Conservation (phyloP, 441 rosid genomes). For the Euphorbia celastroides region DNA sequence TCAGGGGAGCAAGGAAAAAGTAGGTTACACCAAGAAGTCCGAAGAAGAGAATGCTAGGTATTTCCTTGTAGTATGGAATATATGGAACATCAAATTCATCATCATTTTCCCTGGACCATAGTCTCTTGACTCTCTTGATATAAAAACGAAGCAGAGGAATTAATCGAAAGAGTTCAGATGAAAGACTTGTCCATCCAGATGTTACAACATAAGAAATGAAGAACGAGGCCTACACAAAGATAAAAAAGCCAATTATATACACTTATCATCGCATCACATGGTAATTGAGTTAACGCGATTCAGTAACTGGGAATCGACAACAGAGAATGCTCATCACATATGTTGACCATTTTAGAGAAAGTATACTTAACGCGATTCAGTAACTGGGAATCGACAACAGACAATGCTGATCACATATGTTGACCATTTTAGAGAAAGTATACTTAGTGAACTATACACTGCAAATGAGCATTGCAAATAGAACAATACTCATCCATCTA, state of each 20-base stretch:
- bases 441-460: too few species aligned
- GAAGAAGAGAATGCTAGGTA: slow-evolving; percentile 67
- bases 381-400: background rate
- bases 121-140: slow-evolving; percentile 30
- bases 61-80: slow-evolving; percentile 60
- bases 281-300: too few species aligned
- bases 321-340: background rate
- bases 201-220: slow-evolving; percentile 93
- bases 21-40: slow-evolving; percentile 84
- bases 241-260: slow-evolving; percentile 17
- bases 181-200: slow-evolving; percentile 88
- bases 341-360: too few species aligned
- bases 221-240: slow-evolving; percentile 64
- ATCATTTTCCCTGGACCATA: slow-evolving; percentile 31
- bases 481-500: background rate
- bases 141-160: slow-evolving; percentile 52
- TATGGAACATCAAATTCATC: slow-evolving; percentile 70
- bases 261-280: background rate
- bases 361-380: background rate
- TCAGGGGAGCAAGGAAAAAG: slow-evolving; percentile 93
- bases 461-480: too few species aligned
- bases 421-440: background rate
- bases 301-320: background rate
- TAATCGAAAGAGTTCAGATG: slow-evolving; percentile 76
- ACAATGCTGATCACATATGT: background rate